Evolutionary conservation across 2,329 filamentous ascomycete species (phyloP).

Genomic region (Colletotrichum sp.): DNA sequence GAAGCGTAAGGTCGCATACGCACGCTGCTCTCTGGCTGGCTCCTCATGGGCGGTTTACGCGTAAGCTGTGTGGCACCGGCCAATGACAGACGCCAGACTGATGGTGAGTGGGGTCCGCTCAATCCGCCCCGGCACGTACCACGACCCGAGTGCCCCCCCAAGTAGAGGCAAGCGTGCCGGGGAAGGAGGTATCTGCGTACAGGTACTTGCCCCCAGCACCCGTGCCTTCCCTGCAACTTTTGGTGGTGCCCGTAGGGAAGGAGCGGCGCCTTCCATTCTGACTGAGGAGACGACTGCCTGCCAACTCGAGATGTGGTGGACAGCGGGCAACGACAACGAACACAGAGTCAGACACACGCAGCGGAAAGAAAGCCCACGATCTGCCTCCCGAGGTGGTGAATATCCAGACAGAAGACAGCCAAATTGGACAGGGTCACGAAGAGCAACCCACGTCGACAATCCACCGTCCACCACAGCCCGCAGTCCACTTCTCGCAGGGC

Average conservation of each 20-base stretch:
- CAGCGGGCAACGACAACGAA: neutral
- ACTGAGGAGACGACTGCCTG: neutral
- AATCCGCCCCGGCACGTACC: slow-evolving; percentile 20
- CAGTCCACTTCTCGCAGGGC: neutral
- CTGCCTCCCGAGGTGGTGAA: neutral
- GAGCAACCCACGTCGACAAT: neutral
- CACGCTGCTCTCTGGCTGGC: slow-evolving; percentile 16
- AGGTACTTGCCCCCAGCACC: neutral
- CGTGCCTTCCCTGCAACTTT: neutral
- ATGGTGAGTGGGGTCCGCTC: slow-evolving; percentile 6
- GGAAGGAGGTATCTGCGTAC: neutral
- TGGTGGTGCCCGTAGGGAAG: too few relatives aligned
- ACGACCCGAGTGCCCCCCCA: neutral
- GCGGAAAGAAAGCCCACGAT: neutral
- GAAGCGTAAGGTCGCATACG: slow-evolving; percentile 13
- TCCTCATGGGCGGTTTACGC: slow-evolving; percentile 31
- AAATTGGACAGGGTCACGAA: neutral
- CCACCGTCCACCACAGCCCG: neutral
- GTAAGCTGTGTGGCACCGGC: slow-evolving; percentile 31
- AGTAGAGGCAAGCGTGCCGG: neutral
- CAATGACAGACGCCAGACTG: slow-evolving; percentile 23
- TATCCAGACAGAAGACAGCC: neutral
- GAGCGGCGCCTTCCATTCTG: neutral
- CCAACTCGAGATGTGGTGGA: neutral
- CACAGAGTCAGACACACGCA: neutral